These are phyloP conservation scores for Lophiotrema nucula DNA, from an alignment of 495 filamentous ascomycete species.

Conservation along the genomic window DNA sequence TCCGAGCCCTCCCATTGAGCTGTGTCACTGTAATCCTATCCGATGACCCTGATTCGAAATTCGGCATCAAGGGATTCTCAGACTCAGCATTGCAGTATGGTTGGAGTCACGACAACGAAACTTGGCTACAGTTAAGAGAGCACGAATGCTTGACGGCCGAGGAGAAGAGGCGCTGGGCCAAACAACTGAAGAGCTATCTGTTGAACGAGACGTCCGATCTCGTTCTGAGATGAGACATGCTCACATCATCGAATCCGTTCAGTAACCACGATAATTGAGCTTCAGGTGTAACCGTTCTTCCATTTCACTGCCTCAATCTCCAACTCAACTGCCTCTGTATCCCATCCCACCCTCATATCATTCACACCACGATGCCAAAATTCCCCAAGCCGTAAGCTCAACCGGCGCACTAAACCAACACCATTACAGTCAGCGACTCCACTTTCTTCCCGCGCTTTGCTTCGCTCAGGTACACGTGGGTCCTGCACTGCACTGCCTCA, in stretches of 20 bases:
- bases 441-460: neutral
- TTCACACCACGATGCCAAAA: neutral
- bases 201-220: neutral
- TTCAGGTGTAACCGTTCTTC: neutral
- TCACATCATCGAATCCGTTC: neutral
- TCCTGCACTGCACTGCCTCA: neutral
- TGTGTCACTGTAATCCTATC: conserved; percentile 14
- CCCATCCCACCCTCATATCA: neutral
- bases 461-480: too few species aligned
- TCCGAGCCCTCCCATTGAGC: neutral
- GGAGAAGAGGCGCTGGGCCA: conserved; percentile 19
- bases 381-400: neutral
- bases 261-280: neutral
- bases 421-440: neutral
- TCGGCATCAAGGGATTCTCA: conserved; percentile 5
- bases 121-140: conserved; percentile 10
- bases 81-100: neutral
- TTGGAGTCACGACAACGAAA: neutral
- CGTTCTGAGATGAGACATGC: too few species aligned
- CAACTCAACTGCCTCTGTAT: too few species aligned
- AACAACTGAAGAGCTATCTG: conserved; percentile 1
- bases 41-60: conserved; percentile 15
- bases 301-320: neutral
- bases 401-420: neutral
- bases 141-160: conserved; percentile 13